phyloP scores from a whole-genome alignment of 2,329 filamentous ascomycete species.

The Trichoderma cornu-damae region DNA sequence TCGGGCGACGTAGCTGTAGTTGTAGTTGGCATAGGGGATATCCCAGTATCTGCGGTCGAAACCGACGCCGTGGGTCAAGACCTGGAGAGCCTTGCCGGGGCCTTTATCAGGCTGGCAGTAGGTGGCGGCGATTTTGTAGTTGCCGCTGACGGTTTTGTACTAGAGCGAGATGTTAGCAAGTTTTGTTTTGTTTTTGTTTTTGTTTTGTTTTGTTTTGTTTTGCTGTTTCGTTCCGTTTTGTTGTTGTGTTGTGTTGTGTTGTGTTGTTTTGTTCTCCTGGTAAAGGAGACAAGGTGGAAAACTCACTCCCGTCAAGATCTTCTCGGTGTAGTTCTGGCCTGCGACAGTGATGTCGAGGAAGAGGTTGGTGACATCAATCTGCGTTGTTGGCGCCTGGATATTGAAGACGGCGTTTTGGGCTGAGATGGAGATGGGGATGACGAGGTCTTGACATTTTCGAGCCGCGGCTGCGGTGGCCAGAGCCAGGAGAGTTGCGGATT shows the following conservation, averaged over 20 bases:
- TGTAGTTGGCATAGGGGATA: conserved; percentile 49
- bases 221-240: no score
- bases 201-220: no score
- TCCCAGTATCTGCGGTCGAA: conserved; percentile 56
- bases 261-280: no score
- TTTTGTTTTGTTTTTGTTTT: neutral
- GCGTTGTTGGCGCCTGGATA: conserved; percentile 41
- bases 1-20: conserved; percentile 57
- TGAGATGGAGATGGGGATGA: conserved; percentile 50
- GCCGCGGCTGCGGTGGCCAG: conserved; percentile 29
- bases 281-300: no score
- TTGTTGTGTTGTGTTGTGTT: no score
- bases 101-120: conserved; percentile 54
- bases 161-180: conserved; percentile 20
- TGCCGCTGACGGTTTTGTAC: conserved; percentile 47
- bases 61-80: conserved; percentile 40
- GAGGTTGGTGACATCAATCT: conserved; percentile 55
- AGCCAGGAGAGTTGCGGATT: conserved; percentile 4
- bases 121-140: conserved; percentile 54
- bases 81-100: conserved; percentile 35
- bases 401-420: conserved; percentile 52
- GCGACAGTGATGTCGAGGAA: conserved; percentile 45
- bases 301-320: conserved; percentile 41
- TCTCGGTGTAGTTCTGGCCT: conserved; percentile 45
- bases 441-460: conserved; percentile 44